Conservation (phyloP, 1,284 basidiomycete species). For the Schizophyllum amplum region DNA sequence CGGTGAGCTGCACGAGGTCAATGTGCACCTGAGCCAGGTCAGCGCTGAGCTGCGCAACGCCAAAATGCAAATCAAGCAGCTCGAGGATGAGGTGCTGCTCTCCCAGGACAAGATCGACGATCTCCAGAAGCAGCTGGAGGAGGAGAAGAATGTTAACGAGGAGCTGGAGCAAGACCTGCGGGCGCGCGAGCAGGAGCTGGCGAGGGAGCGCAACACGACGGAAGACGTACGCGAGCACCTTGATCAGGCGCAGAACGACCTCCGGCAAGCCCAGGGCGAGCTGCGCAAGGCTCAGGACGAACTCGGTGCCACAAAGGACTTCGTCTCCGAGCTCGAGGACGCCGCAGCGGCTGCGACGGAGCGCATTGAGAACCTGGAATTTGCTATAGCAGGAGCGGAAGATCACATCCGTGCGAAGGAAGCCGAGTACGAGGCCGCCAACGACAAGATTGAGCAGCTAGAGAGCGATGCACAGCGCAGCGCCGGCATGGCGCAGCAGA, state of each 20-base stretch:
- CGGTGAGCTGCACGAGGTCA: conserved; percentile 53
- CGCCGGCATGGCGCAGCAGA: conserved; percentile 47
- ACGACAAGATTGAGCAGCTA: conserved; percentile 40
- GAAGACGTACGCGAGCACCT: conserved; percentile 11
- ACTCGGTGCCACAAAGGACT: conserved; percentile 33
- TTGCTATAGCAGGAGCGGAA: conserved; percentile 36
- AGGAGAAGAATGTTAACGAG: conserved; percentile 37
- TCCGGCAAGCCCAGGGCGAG: background rate
- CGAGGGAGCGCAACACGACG: conserved; percentile 20
- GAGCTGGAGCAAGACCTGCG: conserved; percentile 32
- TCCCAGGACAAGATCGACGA: conserved; percentile 42
- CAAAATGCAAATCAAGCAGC: conserved; percentile 43
- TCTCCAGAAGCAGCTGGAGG: conserved; percentile 43
- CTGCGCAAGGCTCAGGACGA: conserved; percentile 28
- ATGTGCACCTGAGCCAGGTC: conserved; percentile 45
- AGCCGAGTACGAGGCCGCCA: conserved; percentile 36
- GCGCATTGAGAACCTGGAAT: conserved; percentile 44
- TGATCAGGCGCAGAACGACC: background rate
- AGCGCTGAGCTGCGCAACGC: conserved; percentile 49
- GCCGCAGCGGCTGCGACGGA: conserved; percentile 36
- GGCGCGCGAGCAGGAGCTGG: conserved; percentile 29
- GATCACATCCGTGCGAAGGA: conserved; percentile 38
- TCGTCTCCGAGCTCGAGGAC: conserved; percentile 49
- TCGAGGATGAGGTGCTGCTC: conserved; percentile 45
- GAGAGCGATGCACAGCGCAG: conserved; percentile 45